phyloP scores from a whole-genome alignment of 306 rosid species.

The Vigna radiata region DNA sequence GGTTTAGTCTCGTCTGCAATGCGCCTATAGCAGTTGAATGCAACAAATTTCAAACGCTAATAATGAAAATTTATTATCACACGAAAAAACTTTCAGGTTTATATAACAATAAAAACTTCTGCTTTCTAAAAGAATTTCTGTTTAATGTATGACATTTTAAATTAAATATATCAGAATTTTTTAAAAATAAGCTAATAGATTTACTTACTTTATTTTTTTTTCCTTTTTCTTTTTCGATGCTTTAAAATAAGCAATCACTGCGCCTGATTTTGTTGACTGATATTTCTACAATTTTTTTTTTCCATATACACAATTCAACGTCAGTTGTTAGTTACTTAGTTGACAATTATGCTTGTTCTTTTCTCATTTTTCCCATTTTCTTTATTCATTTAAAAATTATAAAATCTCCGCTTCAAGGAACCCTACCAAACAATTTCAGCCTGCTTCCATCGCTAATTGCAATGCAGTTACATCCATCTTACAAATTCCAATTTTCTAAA shows the following conservation, averaged over 20 bases:
- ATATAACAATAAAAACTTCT: not conserved
- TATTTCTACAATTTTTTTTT: constrained; percentile 17
- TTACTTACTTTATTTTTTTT: not conserved
- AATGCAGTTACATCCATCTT: not conserved
- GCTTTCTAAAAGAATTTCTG: not conserved
- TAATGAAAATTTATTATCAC: not conserved
- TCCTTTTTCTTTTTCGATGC: not conserved
- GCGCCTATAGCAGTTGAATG: too few species aligned
- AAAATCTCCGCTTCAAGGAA: not conserved
- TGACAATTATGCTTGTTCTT: constrained; percentile 25
- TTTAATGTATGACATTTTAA: not conserved
- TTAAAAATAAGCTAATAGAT: not conserved
- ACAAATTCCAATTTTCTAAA: too few species aligned
- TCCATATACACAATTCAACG: not conserved
- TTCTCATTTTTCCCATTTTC: not conserved
- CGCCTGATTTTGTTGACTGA: constrained; percentile 62
- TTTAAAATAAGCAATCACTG: not conserved
- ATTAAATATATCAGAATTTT: not conserved
- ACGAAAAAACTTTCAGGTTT: too few species aligned
- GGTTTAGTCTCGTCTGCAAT: too few species aligned
- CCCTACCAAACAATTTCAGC: constrained; percentile 10
- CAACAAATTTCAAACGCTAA: not conserved
- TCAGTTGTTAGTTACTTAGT: constrained; percentile 46
- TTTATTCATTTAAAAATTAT: not conserved
- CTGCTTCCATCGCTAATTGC: not conserved